phyloP scores from a whole-genome alignment of 257 asterid genomes.

The Verbena officinalis region DNA sequence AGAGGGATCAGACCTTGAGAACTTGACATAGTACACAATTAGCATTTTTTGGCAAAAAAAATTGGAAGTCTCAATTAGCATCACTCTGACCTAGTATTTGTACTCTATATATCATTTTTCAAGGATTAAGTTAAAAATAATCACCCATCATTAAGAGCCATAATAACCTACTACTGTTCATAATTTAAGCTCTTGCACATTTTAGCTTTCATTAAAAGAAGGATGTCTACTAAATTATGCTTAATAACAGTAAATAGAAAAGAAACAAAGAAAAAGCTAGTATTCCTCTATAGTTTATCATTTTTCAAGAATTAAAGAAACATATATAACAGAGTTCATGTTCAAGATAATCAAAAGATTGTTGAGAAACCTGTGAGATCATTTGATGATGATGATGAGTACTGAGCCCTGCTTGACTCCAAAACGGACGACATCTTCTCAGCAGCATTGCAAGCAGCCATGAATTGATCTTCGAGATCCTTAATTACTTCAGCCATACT shows the following conservation, averaged over 20 bases:
- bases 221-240: too few relatives aligned
- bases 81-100: neutral
- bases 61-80: neutral
- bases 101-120: neutral
- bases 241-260: too few relatives aligned
- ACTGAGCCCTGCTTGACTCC: slow-evolving; percentile 77
- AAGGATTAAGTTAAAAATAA: neutral
- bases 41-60: neutral
- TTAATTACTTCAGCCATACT: slow-evolving; percentile 91
- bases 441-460: slow-evolving; percentile 73
- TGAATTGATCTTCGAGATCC: slow-evolving; percentile 87
- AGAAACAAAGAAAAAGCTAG: too few relatives aligned
- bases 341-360: neutral
- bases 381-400: slow-evolving; percentile 55
- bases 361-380: slow-evolving; percentile 64
- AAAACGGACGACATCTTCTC: slow-evolving; percentile 69
- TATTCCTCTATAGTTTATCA: too few relatives aligned
- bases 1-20: slow-evolving; percentile 10
- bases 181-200: too few relatives aligned
- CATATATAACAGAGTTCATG: neutral
- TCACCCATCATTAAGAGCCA: too few relatives aligned
- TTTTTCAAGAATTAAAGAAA: neutral
- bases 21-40: neutral
- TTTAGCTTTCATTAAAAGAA: too few relatives aligned
- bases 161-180: too few relatives aligned